phyloP scores from a whole-genome alignment of 495 filamentous ascomycete species.

The Delitschia confertaspora region DNA sequence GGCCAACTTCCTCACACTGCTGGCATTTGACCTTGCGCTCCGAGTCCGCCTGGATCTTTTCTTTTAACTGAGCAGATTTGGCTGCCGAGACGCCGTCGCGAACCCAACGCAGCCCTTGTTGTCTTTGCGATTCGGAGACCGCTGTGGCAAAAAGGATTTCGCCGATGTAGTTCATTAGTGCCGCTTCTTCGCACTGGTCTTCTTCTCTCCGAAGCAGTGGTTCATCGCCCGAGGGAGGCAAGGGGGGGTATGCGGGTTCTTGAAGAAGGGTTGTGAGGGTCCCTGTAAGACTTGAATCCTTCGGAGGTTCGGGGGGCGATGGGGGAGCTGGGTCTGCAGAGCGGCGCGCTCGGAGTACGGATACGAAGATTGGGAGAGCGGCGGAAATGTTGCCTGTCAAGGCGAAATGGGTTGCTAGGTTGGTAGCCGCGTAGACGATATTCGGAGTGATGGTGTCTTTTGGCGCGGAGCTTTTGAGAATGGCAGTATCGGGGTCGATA shows the following conservation, averaged over 20 bases:
- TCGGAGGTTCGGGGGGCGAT: background rate
- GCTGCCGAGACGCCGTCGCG: constrained; percentile 68
- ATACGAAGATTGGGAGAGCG: constrained; percentile 80
- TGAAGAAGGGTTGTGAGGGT: constrained; percentile 16
- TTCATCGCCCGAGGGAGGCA: constrained; percentile 55
- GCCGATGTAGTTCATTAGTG: constrained; percentile 79
- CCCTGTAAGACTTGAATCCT: constrained; percentile 14
- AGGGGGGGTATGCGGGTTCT: constrained; percentile 47
- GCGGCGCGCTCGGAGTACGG: constrained; percentile 66
- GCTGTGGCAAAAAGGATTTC: constrained; percentile 77
- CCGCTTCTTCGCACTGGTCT: constrained; percentile 73
- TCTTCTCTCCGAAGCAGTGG: constrained; percentile 50
- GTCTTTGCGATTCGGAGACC: constrained; percentile 31
- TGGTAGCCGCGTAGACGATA: constrained; percentile 62
- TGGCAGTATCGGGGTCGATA: constrained; percentile 51
- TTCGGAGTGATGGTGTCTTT: constrained; percentile 52
- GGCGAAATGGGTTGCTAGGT: constrained; percentile 68
- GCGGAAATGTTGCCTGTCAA: constrained; percentile 48
- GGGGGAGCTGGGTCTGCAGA: constrained; percentile 33
- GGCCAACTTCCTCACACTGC: constrained; percentile 24
- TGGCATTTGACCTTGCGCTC: constrained; percentile 17
- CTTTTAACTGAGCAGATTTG: constrained; percentile 32
- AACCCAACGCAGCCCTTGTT: constrained; percentile 74
- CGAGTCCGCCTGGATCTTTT: background rate
- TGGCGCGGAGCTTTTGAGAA: constrained; percentile 44